A percentile compares a stretch with the other conserved stretches of the same genome.
phyloP scores from a whole-genome alignment of 371 early-diverging fungal species.

The Mucor saturninus region DNA sequence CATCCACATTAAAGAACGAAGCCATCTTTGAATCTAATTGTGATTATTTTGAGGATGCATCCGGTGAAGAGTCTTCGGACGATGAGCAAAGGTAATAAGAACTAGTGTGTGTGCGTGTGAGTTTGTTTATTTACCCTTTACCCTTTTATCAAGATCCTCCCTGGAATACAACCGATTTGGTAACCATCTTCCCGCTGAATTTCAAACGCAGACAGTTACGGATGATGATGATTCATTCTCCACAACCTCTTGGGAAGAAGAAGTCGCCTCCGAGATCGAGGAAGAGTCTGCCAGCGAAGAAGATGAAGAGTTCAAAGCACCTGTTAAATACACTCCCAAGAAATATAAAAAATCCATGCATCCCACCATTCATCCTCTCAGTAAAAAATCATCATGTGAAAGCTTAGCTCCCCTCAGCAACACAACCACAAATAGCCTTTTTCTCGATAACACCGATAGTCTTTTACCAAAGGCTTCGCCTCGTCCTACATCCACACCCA shows the following conservation, averaged over 20 bases:
- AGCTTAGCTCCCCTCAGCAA: neutral
- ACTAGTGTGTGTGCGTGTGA: neutral
- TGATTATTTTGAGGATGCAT: constrained; percentile 24
- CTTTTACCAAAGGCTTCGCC: constrained; percentile 12
- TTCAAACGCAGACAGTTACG: constrained; percentile 6
- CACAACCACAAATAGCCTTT: neutral
- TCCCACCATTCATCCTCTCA: neutral
- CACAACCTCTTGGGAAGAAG: constrained; percentile 17
- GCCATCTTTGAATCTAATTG: constrained; percentile 9
- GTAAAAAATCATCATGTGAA: neutral
- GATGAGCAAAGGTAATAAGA: constrained; percentile 11
- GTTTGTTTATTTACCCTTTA: neutral
- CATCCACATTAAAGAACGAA: constrained; percentile 7
- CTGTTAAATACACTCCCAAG: neutral
- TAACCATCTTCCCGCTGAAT: constrained; percentile 7
- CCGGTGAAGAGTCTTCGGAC: constrained; percentile 22
- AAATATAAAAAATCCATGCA: neutral
- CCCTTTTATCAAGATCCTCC: constrained; percentile 13
- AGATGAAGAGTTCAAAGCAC: constrained; percentile 16
- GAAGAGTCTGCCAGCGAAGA: constrained; percentile 4
- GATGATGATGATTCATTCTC: constrained; percentile 15
- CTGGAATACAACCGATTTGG: constrained; percentile 18
- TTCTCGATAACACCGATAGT: neutral
- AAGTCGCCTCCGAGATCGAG: neutral
- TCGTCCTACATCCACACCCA: constrained; percentile 29